Percentiles rank a stretch among this genome's conserved stretches.
Evolutionary conservation across 2,329 filamentous ascomycete genomes (phyloP).

Genomic region (Incumbomyces delicatus): DNA sequence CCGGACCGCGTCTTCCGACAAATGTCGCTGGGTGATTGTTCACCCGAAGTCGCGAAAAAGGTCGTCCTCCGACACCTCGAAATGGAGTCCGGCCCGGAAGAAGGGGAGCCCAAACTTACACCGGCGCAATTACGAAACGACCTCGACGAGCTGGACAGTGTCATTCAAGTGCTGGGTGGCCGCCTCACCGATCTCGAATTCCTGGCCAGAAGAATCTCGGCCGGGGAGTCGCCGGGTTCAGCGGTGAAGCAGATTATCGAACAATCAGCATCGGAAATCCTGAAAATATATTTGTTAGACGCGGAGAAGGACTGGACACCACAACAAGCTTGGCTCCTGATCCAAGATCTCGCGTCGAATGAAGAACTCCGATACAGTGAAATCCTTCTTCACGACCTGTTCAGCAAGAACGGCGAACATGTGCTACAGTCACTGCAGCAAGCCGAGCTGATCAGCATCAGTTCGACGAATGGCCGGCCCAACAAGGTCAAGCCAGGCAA

Average conservation of each 20-base stretch:
- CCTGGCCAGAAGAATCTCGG: conserved; percentile 77
- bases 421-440: conserved; percentile 73
- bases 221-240: conserved; percentile 69
- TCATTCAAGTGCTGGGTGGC: conserved; percentile 74
- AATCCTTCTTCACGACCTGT: conserved; percentile 65
- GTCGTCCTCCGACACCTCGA: conserved; percentile 80
- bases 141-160: conserved; percentile 63
- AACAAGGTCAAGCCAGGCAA: conserved; percentile 68
- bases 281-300: conserved; percentile 79
- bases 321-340: conserved; percentile 82
- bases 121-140: conserved; percentile 43
- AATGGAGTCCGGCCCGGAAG: conserved; percentile 27
- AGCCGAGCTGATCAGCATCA: conserved; percentile 74
- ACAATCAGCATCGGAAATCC: conserved; percentile 77
- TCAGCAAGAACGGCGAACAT: conserved; percentile 61
- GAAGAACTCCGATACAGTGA: conserved; percentile 70
- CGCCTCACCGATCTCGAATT: conserved; percentile 94
- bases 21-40: conserved; percentile 75
- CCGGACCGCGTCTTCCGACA: conserved; percentile 86
- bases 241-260: conserved; percentile 83
- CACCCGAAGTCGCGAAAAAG: conserved; percentile 73
- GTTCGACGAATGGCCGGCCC: conserved; percentile 64
- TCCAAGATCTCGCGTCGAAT: conserved; percentile 64
- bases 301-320: conserved; percentile 61
- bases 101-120: conserved; percentile 31